These are phyloP conservation scores for Creolimax fragrantissima DNA, from an alignment of 78 protist species.

Conservation along the genomic window DNA sequence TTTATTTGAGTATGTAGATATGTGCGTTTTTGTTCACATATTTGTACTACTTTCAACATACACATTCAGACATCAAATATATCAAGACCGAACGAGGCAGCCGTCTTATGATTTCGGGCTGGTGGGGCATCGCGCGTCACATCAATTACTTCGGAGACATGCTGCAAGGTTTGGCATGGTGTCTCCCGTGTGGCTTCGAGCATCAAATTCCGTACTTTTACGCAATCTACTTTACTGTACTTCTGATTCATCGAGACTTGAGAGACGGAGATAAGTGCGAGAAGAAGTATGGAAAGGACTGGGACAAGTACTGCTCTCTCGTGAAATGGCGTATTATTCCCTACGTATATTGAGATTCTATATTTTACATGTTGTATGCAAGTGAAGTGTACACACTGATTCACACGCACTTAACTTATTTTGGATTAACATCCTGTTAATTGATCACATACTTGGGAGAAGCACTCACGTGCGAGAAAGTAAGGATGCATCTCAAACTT, in stretches of 20 bases:
- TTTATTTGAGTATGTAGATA: neutral
- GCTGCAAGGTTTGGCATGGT: slow-evolving; percentile 58
- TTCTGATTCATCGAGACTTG: slow-evolving; percentile 73
- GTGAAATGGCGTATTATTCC: slow-evolving; percentile 78
- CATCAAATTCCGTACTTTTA: slow-evolving; percentile 67
- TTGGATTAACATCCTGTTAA: neutral
- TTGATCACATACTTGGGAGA: neutral
- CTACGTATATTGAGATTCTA: slow-evolving; percentile 42
- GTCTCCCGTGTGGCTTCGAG: slow-evolving; percentile 47
- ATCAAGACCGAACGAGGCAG: slow-evolving; percentile 48
- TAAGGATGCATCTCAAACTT: neutral
- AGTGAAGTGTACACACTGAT: neutral
- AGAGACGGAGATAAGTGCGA: slow-evolving; percentile 77
- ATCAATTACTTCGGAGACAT: slow-evolving; percentile 84
- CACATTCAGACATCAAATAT: neutral
- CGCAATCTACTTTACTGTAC: slow-evolving; percentile 63
- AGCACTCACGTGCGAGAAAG: neutral
- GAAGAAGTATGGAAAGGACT: slow-evolving; percentile 76
- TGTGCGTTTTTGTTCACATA: neutral
- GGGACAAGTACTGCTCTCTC: slow-evolving; percentile 61
- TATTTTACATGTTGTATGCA: neutral
- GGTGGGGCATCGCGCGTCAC: slow-evolving; percentile 89
- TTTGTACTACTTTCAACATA: neutral
- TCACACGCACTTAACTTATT: neutral
- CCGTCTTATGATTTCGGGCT: slow-evolving; percentile 64